Evolutionary conservation across 2,329 filamentous ascomycete species (phyloP), one percentile per base, ranked within the genome.

Genomic region (Pseudovirgaria hyperparasitica): DNA sequence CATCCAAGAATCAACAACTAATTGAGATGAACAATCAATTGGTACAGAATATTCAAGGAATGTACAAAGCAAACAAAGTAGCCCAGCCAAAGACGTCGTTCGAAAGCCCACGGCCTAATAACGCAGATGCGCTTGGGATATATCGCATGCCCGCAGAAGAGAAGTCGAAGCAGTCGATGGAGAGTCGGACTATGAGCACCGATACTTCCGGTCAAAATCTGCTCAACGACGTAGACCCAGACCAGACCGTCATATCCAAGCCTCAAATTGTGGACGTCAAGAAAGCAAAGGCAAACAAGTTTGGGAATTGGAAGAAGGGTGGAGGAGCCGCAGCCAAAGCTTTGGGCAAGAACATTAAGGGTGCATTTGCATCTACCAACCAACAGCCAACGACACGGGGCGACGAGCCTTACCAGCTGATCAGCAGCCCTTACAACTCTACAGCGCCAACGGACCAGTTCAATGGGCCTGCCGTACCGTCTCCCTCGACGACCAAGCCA

Each of bases 241-340:
- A 76, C 37, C 59, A 66, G 9, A 67, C 68, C 0, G 56, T 77
- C 25, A 52, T 73, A 36, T 65, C 74, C 16, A 80, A 82, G 2
- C 86, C 90, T n/a, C 90, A 92, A 34, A 81, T 96, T 18, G 81
- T 96, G 34, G 92, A 90, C 43, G 92, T 96, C 36, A 76, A 85
- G 43, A 96, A 94, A 36, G 45, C 46, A 59, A 85, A 93, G 49
- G 75, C 79, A 28, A 92, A 85, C 62, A 96, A 94, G 54, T 94
- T 94, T 59, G n/a, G n/a, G n/a, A 93, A 93, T 59, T 96, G 90
- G 86, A 93, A 94, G 67, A 93, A 92, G 63, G 85, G 85, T 20
- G 82, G 82, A 20, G 87, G 92, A 57, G 86, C 82, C 30, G 77
- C 96, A 42, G 86, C 86, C 16, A 92, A 94, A 55, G 87, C 86